These are phyloP conservation scores for Typha latifolia DNA, from an alignment of 176 grass and related monocot genomes.

Conservation along the genomic window DNA sequence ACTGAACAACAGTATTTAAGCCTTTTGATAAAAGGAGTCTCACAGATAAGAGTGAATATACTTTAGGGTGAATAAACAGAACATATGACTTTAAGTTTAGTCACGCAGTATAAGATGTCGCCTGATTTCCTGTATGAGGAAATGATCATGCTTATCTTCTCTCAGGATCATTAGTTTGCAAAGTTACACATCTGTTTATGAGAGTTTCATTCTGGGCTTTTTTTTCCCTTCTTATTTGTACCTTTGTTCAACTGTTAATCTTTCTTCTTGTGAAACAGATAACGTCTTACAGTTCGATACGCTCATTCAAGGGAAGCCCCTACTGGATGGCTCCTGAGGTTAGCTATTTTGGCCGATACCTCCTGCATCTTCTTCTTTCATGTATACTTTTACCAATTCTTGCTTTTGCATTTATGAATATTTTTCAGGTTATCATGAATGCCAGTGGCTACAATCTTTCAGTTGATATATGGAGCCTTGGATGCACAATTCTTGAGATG, in stretches of 20 bases:
- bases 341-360: conserved; percentile 12
- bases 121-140: too few species aligned
- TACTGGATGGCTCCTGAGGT: conserved; percentile 99
- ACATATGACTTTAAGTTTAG: too few species aligned
- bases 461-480: conserved; percentile 96
- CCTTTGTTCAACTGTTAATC: background rate
- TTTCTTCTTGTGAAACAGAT: conserved; percentile 47
- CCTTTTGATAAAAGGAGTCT: too few species aligned
- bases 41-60: too few species aligned
- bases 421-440: conserved; percentile 85
- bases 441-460: conserved; percentile 70
- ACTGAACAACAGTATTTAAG: too few species aligned
- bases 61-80: too few species aligned
- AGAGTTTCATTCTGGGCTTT: background rate
- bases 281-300: conserved; percentile 69
- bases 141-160: too few species aligned
- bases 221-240: conserved; percentile 3
- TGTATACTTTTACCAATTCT: background rate
- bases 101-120: too few species aligned
- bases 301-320: conserved; percentile 92
- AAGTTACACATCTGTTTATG: background rate
- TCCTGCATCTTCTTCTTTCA: background rate
- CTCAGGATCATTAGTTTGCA: too few species aligned
- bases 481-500: conserved; percentile 97
- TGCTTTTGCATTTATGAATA: conserved; percentile 6